These are phyloP conservation scores for Flaveria bidentis DNA, from an alignment of 129 eudicot genomes.

Conservation along the genomic window DNA sequence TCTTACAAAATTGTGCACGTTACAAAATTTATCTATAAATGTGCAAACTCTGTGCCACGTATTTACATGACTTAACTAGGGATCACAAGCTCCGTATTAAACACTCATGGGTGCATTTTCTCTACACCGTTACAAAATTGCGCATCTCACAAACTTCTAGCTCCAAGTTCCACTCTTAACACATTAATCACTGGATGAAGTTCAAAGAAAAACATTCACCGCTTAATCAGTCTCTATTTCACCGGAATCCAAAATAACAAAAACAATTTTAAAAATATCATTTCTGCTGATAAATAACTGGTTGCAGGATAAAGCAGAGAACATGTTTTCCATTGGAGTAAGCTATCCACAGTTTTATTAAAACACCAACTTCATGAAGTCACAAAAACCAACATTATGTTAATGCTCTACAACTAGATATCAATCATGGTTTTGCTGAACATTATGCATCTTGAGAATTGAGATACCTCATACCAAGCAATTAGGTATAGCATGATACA, in stretches of 20 bases:
- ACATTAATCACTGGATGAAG: slow-evolving; percentile 2
- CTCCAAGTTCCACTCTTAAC: slow-evolving; percentile 18
- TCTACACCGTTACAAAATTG: background rate
- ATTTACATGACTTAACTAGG: slow-evolving; percentile 18
- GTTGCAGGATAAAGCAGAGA: background rate
- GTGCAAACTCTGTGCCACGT: background rate
- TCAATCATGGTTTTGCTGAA: background rate
- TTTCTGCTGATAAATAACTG: background rate
- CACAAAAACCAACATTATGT: background rate
- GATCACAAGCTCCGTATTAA: slow-evolving; percentile 4
- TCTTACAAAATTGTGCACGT: slow-evolving; percentile 2
- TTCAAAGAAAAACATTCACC: slow-evolving; percentile 15
- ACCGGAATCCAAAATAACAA: background rate
- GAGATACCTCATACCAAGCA: background rate
- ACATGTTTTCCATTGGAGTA: background rate
- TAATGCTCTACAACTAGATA: background rate
- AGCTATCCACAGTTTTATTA: background rate
- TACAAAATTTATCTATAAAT: background rate
- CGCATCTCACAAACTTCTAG: slow-evolving; percentile 12
- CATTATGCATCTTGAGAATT: background rate
- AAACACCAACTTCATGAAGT: background rate
- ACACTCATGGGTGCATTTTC: background rate
- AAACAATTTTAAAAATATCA: background rate
- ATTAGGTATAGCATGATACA: slow-evolving; percentile 25
- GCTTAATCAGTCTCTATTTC: background rate